These are phyloP conservation scores for Apostasia shenzhenica DNA, from an alignment of 106 monocot genomes.

Conservation along the genomic window DNA sequence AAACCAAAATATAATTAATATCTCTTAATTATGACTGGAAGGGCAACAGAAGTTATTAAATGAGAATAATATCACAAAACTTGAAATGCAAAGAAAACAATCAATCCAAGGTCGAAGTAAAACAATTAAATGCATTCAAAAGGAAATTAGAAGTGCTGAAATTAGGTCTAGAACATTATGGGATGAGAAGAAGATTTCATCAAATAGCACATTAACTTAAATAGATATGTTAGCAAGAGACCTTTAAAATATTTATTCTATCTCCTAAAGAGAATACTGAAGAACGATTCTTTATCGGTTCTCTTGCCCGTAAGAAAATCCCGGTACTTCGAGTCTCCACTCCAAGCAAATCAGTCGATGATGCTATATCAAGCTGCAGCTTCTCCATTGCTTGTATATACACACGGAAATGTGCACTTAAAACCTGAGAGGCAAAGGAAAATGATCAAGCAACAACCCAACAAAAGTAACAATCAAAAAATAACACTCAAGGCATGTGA, in stretches of 20 bases:
- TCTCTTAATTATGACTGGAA: too few relatives aligned
- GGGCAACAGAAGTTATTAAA: too few relatives aligned
- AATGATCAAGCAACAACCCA: not conserved
- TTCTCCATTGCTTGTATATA: constrained; percentile 99
- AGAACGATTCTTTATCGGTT: constrained; percentile 84
- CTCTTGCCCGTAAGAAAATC: constrained; percentile 81
- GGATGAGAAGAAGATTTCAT: not conserved
- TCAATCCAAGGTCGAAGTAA: too few relatives aligned
- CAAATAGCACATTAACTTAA: not conserved
- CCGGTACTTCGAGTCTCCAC: constrained; percentile 79
- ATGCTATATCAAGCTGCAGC: constrained; percentile 92
- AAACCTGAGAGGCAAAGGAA: constrained; percentile 40
- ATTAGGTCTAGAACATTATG: not conserved
- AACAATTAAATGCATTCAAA: too few relatives aligned
- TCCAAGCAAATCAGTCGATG: constrained; percentile 86
- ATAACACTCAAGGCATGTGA: not conserved
- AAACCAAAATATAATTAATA: too few relatives aligned
- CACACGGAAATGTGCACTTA: constrained; percentile 97
- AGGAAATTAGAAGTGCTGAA: not conserved
- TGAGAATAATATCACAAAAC: not conserved
- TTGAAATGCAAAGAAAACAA: not conserved
- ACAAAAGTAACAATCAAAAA: constrained; percentile 8
- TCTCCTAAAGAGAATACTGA: constrained; percentile 95
- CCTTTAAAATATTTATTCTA: constrained; percentile 92
- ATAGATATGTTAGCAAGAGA: constrained; percentile 10